Evolutionary conservation across 2,329 filamentous ascomycete species (phyloP), one percentile per base, ranked within the genome.

Genomic region (Aureobasidium sp.): DNA sequence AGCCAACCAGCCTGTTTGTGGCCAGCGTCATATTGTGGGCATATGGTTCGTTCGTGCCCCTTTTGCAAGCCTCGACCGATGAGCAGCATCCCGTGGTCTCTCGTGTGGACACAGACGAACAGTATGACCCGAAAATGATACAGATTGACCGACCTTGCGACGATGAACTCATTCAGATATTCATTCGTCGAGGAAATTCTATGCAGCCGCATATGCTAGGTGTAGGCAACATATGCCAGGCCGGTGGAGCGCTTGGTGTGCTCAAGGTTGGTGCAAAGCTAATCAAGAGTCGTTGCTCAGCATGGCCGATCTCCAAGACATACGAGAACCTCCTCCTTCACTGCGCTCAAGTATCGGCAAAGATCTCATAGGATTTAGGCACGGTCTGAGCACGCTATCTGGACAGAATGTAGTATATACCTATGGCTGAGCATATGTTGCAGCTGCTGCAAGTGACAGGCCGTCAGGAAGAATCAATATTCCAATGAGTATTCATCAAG

Each of bases 101-200:
- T n/a, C 57, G 58, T 42, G 41, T 30, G 9, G 55, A 55, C 7
- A 57, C 54, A 8, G 54, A 58, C 16, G 54, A 58, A 13, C 29
- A 47, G 7, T 58, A 47, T n/a, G 63, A 61, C 29, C 66, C 66
- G 13, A 60, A 63, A 15, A 60, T 54, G 32, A 67, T 67, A 57
- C 63, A 65, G 29, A 63, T 67, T 44, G 66, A 67, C 25, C 61
- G 66, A 25, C 66, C 66, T 8, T 65, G 63, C 30, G 66, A 67
- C 36, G 66, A 67, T 37, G 66, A 67, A 41, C 65, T 67, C 34
- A 62, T 66, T 16, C 66, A 67, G 50, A 65, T 62, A 29, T 67
- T 65, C 29, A 63, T 67, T 16, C 62, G 65, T 6, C 58, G 54
- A 11, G 66, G 66, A 16, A 63, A 65, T 41, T 34, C 47, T 30